Conservation (phyloP, 2,329 filamentous ascomycete species). For the Aureobasidium sp. region DNA sequence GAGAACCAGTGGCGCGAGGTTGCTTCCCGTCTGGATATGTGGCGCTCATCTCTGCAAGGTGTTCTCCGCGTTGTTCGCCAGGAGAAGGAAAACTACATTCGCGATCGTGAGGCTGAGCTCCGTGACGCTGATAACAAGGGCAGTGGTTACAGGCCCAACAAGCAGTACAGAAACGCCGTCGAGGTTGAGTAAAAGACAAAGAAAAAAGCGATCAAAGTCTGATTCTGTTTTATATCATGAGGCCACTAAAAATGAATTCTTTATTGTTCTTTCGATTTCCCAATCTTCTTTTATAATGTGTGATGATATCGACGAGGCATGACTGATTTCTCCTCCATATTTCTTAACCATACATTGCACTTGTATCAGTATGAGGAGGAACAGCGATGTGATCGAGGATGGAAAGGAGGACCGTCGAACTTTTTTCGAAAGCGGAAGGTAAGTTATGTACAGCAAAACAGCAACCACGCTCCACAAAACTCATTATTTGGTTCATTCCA, state of each 20-base stretch:
- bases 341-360: too few relatives aligned
- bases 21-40: slow-evolving; percentile 80
- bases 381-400: too few relatives aligned
- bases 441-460: neutral
- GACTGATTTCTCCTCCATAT: too few relatives aligned
- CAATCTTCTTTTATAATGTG: neutral
- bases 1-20: slow-evolving; percentile 98
- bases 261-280: neutral
- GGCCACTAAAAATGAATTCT: neutral
- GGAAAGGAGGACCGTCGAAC: too few relatives aligned
- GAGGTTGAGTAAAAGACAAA: slow-evolving; percentile 18
- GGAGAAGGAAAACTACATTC: slow-evolving; percentile 72
- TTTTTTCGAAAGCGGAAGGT: neutral
- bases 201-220: too few relatives aligned
- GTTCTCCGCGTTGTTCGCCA: slow-evolving; percentile 70
- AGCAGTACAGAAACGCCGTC: slow-evolving; percentile 20
- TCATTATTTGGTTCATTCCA: neutral
- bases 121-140: slow-evolving; percentile 14
- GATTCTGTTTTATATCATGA: neutral
- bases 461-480: neutral
- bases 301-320: neutral
- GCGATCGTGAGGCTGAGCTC: slow-evolving; percentile 68
- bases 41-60: slow-evolving; percentile 71
- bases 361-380: too few relatives aligned
- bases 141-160: slow-evolving; percentile 20